Evolutionary conservation across 2,329 filamentous ascomycete genomes (phyloP).

Genomic region (Bipolaris gigantea): DNA sequence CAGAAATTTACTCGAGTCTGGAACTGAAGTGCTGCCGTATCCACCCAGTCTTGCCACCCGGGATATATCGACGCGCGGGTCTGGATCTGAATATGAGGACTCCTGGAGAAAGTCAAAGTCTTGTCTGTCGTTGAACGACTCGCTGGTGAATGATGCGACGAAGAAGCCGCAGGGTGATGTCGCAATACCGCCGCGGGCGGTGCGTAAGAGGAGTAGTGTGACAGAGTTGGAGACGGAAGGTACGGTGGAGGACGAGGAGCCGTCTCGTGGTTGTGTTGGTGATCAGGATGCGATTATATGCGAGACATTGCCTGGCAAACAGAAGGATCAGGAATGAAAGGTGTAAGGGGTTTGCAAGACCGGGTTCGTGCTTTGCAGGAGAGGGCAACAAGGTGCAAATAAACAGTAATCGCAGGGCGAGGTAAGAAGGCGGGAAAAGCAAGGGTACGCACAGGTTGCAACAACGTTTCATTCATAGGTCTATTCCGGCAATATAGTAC

Average conservation of each 20-base stretch:
- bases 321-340: background rate
- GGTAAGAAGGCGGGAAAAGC: too few species aligned
- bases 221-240: constrained; percentile 29
- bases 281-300: constrained; percentile 19
- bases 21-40: constrained; percentile 14
- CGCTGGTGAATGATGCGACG: too few species aligned
- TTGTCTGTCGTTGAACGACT: too few species aligned
- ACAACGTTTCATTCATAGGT: too few species aligned
- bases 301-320: constrained; percentile 4
- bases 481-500: background rate
- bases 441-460: too few species aligned
- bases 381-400: too few species aligned
- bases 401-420: too few species aligned
- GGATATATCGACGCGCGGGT: too few species aligned
- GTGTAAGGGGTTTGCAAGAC: constrained; percentile 1
- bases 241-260: constrained; percentile 25
- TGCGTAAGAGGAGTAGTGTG: constrained; percentile 22
- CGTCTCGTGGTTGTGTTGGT: constrained; percentile 16
- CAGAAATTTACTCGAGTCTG: constrained; percentile 27
- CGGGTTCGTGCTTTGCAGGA: constrained; percentile 21
- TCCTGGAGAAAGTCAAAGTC: too few species aligned
- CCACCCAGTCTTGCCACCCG: constrained; percentile 2
- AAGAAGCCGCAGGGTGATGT: too few species aligned
- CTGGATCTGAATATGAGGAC: too few species aligned
- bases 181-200: constrained; percentile 20